Conservation (phyloP, 768 basidiomycete species). For the Peribolospora baueri region DNA sequence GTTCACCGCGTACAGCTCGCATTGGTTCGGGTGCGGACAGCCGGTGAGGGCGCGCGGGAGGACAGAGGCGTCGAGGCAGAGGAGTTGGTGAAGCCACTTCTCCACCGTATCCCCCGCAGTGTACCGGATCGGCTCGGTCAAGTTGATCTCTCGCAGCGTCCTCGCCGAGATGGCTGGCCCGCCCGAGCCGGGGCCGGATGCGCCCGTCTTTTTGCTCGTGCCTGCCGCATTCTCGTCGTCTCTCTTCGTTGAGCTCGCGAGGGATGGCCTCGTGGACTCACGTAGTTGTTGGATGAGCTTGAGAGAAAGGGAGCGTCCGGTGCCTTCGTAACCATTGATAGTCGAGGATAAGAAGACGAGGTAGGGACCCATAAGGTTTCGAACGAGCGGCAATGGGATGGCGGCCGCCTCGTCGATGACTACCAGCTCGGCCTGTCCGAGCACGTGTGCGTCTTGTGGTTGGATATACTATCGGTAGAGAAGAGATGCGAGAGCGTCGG, state of each 20-base stretch:
- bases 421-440: conserved; percentile 89
- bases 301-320: conserved; percentile 89
- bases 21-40: conserved; percentile 80
- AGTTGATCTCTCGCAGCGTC: conserved; percentile 71
- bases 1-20: conserved; percentile 85
- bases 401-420: conserved; percentile 98
- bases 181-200: conserved; percentile 2
- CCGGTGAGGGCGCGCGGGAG: conserved; percentile 29
- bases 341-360: conserved; percentile 98
- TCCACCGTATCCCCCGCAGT: conserved; percentile 64
- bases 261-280: conserved; percentile 59
- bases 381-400: conserved; percentile 84
- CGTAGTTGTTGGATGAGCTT: conserved; percentile 93
- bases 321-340: conserved; percentile 97
- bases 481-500: neutral
- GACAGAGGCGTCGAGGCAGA: conserved; percentile 72
- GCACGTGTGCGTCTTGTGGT: conserved; percentile 89
- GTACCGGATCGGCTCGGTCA: conserved; percentile 88
- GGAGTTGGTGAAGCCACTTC: conserved; percentile 69
- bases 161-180: conserved; percentile 36
- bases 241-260: conserved; percentile 23
- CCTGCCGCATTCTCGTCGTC: conserved; percentile 3
- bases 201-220: conserved; percentile 22
- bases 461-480: conserved; percentile 53
- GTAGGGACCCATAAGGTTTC: conserved; percentile 76